A percentile compares a stretch with the other conserved stretches of the same genome.
These are phyloP conservation scores for Xylaria polymorpha DNA, from an alignment of 2,329 filamentous ascomycete species.

Conservation along the genomic window DNA sequence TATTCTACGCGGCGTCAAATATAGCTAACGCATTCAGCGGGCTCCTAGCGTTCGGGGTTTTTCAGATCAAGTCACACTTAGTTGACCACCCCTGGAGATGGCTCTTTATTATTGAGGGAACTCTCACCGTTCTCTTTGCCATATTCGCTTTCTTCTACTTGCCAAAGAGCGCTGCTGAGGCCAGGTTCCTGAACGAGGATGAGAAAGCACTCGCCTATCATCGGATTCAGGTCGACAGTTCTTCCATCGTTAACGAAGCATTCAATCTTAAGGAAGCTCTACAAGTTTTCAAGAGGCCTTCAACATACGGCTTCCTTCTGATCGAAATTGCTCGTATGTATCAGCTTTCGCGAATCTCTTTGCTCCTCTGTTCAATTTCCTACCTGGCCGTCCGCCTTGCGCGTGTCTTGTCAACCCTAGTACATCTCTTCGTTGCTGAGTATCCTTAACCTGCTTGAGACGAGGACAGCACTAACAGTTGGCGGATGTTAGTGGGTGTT, in stretches of 20 bases:
- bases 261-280: conserved; percentile 64
- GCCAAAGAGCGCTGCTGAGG: conserved; percentile 71
- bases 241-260: conserved; percentile 67
- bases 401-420: background rate
- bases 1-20: conserved; percentile 81
- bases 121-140: conserved; percentile 69
- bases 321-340: conserved; percentile 59
- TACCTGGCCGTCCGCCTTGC: background rate
- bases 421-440: no score
- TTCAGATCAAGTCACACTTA: conserved; percentile 57
- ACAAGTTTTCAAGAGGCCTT: conserved; percentile 62
- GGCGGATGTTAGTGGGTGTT: conserved; percentile 58
- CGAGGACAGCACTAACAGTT: conserved; percentile 10
- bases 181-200: conserved; percentile 71
- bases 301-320: conserved; percentile 61
- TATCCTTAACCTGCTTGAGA: background rate
- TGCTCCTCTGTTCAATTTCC: background rate
- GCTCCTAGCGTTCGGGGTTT: conserved; percentile 61
- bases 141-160: conserved; percentile 76
- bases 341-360: background rate
- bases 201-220: conserved; percentile 76
- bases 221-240: conserved; percentile 81
- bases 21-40: conserved; percentile 72
- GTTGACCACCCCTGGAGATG: conserved; percentile 59
- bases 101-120: conserved; percentile 62